Percentiles rank a stretch among this genome's conserved stretches.
These are phyloP conservation scores for Aspergillus sclerotioniger DNA, from an alignment of 495 filamentous ascomycete genomes.

Conservation along the genomic window DNA sequence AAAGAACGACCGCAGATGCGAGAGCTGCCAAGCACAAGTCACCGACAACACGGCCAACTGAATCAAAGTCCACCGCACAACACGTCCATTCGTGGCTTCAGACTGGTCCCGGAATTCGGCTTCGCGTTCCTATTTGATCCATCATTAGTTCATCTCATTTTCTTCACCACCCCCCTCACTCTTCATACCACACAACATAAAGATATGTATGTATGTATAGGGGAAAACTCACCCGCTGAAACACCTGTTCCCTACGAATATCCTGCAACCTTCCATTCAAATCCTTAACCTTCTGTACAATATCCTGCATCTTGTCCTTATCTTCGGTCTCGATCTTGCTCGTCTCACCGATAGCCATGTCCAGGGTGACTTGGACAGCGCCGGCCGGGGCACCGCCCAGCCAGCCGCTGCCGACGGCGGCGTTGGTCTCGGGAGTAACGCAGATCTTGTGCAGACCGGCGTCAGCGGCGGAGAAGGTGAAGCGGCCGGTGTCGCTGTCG, in stretches of 20 bases:
- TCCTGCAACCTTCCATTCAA: slow-evolving; percentile 85
- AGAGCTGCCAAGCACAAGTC: slow-evolving; percentile 96
- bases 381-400: slow-evolving; percentile 64
- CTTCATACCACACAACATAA: too few species aligned
- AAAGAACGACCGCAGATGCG: slow-evolving; percentile 93
- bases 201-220: background rate
- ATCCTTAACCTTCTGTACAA: slow-evolving; percentile 86
- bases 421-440: slow-evolving; percentile 74
- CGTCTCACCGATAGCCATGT: slow-evolving; percentile 94
- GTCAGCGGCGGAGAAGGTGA: slow-evolving; percentile 95
- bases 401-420: slow-evolving; percentile 59
- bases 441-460: slow-evolving; percentile 92
- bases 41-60: slow-evolving; percentile 84
- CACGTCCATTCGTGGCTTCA: slow-evolving; percentile 86
- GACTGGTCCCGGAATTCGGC: slow-evolving; percentile 98
- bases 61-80: slow-evolving; percentile 90
- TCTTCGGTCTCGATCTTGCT: slow-evolving; percentile 91
- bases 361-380: slow-evolving; percentile 78
- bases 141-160: slow-evolving; percentile 4
- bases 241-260: slow-evolving; percentile 90
- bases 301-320: slow-evolving; percentile 89
- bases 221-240: slow-evolving; percentile 75
- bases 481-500: slow-evolving; percentile 71
- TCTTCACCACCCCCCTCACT: too few species aligned
- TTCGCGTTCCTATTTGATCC: slow-evolving; percentile 74